Conservation (phyloP, 75 land plant species). For the Cupressus sempervirens region DNA sequence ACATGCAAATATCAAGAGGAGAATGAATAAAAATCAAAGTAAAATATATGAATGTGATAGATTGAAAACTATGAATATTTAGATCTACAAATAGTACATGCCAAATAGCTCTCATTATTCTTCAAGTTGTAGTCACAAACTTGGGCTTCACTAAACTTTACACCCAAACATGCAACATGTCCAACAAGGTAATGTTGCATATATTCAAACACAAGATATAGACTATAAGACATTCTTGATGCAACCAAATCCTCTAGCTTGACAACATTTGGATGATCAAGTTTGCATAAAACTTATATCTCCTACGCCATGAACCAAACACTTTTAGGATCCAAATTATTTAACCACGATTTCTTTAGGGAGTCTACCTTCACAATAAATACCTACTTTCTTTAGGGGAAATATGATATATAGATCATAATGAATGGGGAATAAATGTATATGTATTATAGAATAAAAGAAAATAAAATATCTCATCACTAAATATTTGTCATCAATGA, state of each 20-base stretch:
- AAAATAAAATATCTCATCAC: too few species aligned
- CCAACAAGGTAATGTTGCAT: slow-evolving; percentile 77
- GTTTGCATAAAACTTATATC: slow-evolving; percentile 76
- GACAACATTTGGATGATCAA: slow-evolving; percentile 78
- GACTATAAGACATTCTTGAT: slow-evolving; percentile 62
- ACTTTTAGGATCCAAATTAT: slow-evolving; percentile 92
- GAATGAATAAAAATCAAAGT: too few species aligned
- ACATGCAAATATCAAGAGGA: too few species aligned
- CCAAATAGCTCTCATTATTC: background rate
- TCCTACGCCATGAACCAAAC: slow-evolving; percentile 96
- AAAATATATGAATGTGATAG: too few species aligned
- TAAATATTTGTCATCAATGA: too few species aligned
- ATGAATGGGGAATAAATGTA: too few species aligned
- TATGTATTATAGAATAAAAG: too few species aligned
- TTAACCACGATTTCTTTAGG: slow-evolving; percentile 85
- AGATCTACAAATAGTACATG: background rate
- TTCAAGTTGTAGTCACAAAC: background rate
- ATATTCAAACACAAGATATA: slow-evolving; percentile 57
- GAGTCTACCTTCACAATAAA: slow-evolving; percentile 80
- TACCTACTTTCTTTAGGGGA: too few species aligned
- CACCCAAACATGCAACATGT: slow-evolving; percentile 44
- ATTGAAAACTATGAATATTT: background rate
- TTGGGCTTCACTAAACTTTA: slow-evolving; percentile 29
- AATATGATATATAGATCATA: too few species aligned
- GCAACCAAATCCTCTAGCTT: slow-evolving; percentile 68